Percentiles rank a stretch among this genome's conserved stretches.
These are phyloP conservation scores for Brassica balearica DNA, from an alignment of 441 rosid genomes.

Conservation along the genomic window DNA sequence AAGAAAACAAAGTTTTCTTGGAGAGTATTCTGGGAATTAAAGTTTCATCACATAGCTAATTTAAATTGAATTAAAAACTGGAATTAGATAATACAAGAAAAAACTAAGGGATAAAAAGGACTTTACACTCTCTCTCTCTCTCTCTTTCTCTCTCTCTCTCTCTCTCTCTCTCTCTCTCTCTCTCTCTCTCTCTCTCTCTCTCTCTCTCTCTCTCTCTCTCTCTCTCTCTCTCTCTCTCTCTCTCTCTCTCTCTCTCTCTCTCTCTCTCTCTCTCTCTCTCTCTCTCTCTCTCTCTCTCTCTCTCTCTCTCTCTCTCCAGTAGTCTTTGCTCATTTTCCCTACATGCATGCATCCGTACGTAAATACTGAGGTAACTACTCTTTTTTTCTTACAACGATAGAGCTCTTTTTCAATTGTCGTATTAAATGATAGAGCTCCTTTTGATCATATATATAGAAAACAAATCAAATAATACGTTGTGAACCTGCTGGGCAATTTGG, in stretches of 20 bases:
- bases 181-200: neutral
- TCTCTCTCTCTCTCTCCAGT: neutral
- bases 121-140: neutral
- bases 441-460: neutral
- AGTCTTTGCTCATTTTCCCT: neutral
- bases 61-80: neutral
- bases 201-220: neutral
- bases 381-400: neutral
- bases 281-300: neutral
- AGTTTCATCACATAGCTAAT: neutral
- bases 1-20: too few relatives aligned
- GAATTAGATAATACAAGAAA: neutral
- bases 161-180: neutral
- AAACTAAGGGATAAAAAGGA: neutral
- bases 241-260: neutral
- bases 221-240: neutral
- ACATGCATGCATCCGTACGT: constrained; percentile 4
- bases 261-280: neutral
- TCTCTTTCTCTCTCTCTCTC: neutral
- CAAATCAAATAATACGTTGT: neutral
- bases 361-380: too few relatives aligned
- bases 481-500: neutral
- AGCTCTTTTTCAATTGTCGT: neutral
- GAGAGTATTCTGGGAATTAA: neutral
- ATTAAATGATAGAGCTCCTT: too few relatives aligned